Percentiles rank a stretch among this genome's conserved stretches.
Conservation (phyloP, 345 rosid species). For the Crucihimalaya himalaica region DNA sequence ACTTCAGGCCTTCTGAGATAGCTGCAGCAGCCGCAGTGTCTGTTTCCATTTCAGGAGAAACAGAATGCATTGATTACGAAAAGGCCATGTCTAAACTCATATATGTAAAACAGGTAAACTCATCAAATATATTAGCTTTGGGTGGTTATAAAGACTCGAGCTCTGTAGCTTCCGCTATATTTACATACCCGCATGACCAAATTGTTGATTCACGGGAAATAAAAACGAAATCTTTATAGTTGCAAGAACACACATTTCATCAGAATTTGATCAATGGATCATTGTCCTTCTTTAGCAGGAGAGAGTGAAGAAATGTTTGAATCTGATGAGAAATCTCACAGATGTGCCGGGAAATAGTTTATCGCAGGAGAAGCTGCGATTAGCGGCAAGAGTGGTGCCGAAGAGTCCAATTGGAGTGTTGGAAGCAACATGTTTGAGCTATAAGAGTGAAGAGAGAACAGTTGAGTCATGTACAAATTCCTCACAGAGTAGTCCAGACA, state of each 20-base stretch:
- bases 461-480: conserved; percentile 66
- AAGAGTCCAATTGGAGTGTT: conserved; percentile 68
- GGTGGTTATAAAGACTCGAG: conserved; percentile 5
- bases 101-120: conserved; percentile 58
- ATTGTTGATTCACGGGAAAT: too few relatives aligned
- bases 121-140: background rate
- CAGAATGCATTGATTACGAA: conserved; percentile 42
- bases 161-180: background rate
- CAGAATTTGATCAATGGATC: conserved; percentile 11
- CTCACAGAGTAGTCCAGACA: conserved; percentile 47
- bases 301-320: conserved; percentile 57
- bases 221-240: background rate
- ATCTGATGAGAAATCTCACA: conserved; percentile 49
- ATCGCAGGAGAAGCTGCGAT: conserved; percentile 13
- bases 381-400: conserved; percentile 41
- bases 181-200: too few relatives aligned
- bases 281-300: conserved; percentile 48
- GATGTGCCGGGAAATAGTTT: conserved; percentile 33
- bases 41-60: conserved; percentile 52
- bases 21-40: conserved; percentile 72
- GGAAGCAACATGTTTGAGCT: conserved; percentile 78
- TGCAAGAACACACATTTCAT: background rate
- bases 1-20: conserved; percentile 75
- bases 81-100: conserved; percentile 45
- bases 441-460: conserved; percentile 62